Percentiles rank a stretch among this genome's conserved stretches.
These are phyloP conservation scores for Cytospora paraplurivora DNA, from an alignment of 2,329 filamentous ascomycete species.

Conservation along the genomic window DNA sequence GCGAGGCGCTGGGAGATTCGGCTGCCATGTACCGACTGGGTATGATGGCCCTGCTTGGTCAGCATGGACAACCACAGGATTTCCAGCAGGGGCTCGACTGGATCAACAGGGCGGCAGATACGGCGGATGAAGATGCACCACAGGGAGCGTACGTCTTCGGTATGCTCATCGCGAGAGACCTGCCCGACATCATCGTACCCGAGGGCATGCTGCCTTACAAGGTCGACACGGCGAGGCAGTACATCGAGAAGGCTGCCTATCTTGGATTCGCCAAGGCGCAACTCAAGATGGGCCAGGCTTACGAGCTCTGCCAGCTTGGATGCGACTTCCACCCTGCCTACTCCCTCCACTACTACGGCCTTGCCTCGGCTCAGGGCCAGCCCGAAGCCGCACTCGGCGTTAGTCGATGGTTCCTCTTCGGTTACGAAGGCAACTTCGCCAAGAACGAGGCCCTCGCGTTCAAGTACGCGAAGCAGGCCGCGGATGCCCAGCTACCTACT, in stretches of 20 bases:
- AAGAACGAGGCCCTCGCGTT: conserved; percentile 97
- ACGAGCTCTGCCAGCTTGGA: conserved; percentile 89
- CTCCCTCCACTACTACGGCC: conserved; percentile 92
- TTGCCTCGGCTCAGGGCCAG: conserved; percentile 90
- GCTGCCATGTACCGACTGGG: conserved; percentile 84
- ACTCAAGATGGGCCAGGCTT: conserved; percentile 94
- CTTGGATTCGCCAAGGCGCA: conserved; percentile 96
- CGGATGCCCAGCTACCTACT: conserved; percentile 77
- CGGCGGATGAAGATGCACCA: conserved; percentile 92
- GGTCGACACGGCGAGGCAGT: conserved; percentile 73
- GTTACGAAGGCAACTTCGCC: conserved; percentile 85
- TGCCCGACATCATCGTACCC: conserved; percentile 87
- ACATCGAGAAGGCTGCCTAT: conserved; percentile 95
- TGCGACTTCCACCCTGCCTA: conserved; percentile 94
- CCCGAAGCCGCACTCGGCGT: conserved; percentile 93
- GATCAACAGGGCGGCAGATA: conserved; percentile 80
- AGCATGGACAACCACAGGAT: conserved; percentile 87
- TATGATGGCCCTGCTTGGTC: conserved; percentile 96
- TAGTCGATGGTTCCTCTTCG: conserved; percentile 98
- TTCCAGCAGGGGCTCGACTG: conserved; percentile 76
- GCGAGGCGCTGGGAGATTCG: conserved; percentile 79
- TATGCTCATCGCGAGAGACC: conserved; percentile 87
- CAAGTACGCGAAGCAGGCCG: conserved; percentile 85
- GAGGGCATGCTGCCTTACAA: conserved; percentile 69
- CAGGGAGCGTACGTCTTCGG: conserved; percentile 95